phyloP scores from a whole-genome alignment of 768 basidiomycete species.

The Lactifluus volemus region DNA sequence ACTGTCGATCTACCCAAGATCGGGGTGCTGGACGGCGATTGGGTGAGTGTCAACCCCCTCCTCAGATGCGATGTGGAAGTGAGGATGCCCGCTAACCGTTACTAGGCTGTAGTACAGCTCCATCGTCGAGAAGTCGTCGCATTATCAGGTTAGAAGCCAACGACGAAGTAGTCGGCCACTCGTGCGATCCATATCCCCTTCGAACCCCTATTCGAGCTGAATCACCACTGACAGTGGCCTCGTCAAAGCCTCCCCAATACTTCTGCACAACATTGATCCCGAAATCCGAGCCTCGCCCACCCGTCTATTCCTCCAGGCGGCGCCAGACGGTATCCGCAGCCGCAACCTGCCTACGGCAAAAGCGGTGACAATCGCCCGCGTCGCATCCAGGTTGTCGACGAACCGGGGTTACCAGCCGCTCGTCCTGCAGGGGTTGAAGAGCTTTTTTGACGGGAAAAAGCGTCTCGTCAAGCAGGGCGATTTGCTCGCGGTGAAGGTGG shows the following conservation, averaged over 20 bases:
- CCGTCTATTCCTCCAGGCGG: constrained; percentile 33
- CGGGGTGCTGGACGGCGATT: constrained; percentile 66
- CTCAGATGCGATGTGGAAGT: not conserved
- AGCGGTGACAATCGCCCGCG: constrained; percentile 66
- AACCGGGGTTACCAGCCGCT: constrained; percentile 54
- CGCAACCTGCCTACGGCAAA: constrained; percentile 62
- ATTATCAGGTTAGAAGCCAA: constrained; percentile 51
- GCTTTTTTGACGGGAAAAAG: constrained; percentile 46
- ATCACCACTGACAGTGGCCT: constrained; percentile 28
- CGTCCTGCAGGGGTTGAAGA: constrained; percentile 53
- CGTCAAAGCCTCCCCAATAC: constrained; percentile 37
- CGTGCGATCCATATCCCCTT: constrained; percentile 26
- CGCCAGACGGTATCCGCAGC: constrained; percentile 50
- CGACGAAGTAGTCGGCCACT: constrained; percentile 33
- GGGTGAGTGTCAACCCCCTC: constrained; percentile 41
- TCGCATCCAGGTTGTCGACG: constrained; percentile 65
- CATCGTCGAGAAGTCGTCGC: constrained; percentile 29
- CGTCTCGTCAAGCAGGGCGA: constrained; percentile 68
- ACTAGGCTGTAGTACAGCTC: constrained; percentile 41
- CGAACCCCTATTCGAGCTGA: not conserved
- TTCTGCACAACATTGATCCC: constrained; percentile 46
- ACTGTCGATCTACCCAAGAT: constrained; percentile 56
- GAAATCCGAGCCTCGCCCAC: constrained; percentile 24
- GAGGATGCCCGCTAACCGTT: constrained; percentile 5
- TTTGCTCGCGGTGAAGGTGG: constrained; percentile 54